Evolutionary conservation across 805 yeast species (phyloP).

Genomic region (Ogataea nitratoaversa): DNA sequence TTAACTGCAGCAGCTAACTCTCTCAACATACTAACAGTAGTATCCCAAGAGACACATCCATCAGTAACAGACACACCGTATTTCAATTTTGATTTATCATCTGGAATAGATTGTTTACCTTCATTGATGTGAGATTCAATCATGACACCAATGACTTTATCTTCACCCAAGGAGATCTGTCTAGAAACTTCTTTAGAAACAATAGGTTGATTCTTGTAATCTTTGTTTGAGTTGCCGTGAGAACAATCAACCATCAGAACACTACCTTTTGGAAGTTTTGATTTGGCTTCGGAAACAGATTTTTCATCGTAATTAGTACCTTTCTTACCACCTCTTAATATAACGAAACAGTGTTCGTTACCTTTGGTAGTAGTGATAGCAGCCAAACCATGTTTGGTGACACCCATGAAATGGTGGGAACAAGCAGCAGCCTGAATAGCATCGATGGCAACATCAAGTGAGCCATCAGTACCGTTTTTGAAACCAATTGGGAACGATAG

Average conservation of each 20-base stretch:
- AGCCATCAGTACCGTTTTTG: conserved; percentile 98
- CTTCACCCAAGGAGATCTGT: conserved; percentile 74
- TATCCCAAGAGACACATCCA: conserved; percentile 91
- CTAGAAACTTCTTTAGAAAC: conserved; percentile 77
- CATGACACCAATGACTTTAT: conserved; percentile 86
- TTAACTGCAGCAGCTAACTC: conserved; percentile 76
- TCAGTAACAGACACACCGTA: conserved; percentile 96
- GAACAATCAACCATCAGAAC: conserved; percentile 98
- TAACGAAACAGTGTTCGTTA: conserved; percentile 89
- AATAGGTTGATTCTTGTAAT: conserved; percentile 91
- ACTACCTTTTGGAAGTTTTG: conserved; percentile 43
- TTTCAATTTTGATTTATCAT: conserved; percentile 69
- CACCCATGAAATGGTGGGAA: conserved; percentile 94
- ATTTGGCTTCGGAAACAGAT: conserved; percentile 70
- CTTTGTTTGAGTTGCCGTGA: conserved; percentile 94
- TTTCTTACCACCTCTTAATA: conserved; percentile 91
- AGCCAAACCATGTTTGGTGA: conserved; percentile 94
- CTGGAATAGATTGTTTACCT: conserved; percentile 91
- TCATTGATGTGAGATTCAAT: conserved; percentile 88
- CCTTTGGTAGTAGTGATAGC: conserved; percentile 97
- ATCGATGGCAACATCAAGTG: conserved; percentile 86
- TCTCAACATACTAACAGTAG: conserved; percentile 68
- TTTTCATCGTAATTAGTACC: conserved; percentile 89
- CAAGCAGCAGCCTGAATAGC: conserved; percentile 90
- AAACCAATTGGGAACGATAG: conserved; percentile 97